Percentiles rank a stretch among this genome's conserved stretches.
Evolutionary conservation across 2,329 filamentous ascomycete genomes (phyloP).

Genomic region (Calonectria crousiana): DNA sequence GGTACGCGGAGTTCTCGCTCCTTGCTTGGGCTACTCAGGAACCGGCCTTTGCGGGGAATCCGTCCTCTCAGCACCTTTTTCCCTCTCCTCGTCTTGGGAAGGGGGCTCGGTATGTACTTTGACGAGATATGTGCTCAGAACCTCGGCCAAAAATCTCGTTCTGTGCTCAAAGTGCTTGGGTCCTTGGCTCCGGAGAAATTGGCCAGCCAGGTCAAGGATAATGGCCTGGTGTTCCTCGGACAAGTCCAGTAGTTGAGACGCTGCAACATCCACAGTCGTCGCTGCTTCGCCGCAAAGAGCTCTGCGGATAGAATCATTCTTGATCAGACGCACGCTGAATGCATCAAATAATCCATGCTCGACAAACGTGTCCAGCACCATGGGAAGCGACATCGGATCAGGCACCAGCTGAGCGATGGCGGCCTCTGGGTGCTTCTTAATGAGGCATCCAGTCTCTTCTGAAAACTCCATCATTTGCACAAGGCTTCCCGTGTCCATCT

Average conservation of each 20-base stretch:
- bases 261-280: background rate
- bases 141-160: slow-evolving; percentile 34
- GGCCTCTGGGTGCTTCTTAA: slow-evolving; percentile 16
- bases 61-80: background rate
- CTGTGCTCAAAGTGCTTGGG: slow-evolving; percentile 25
- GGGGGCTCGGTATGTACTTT: background rate
- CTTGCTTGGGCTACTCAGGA: background rate
- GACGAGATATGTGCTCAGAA: slow-evolving; percentile 28
- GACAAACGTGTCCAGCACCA: slow-evolving; percentile 24
- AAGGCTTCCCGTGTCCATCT: slow-evolving; percentile 10
- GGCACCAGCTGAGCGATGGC: slow-evolving; percentile 17
- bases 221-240: slow-evolving; percentile 19
- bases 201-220: slow-evolving; percentile 11
- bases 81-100: background rate
- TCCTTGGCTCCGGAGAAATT: slow-evolving; percentile 25
- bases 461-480: slow-evolving; percentile 26
- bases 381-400: background rate
- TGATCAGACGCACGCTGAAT: slow-evolving; percentile 26
- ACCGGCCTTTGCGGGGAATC: background rate
- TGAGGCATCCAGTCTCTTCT: slow-evolving; percentile 12
- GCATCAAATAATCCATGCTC: slow-evolving; percentile 36
- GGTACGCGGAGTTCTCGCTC: background rate
- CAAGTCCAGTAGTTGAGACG: background rate
- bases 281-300: background rate
- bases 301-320: background rate